Evolutionary conservation across 2,329 filamentous ascomycete genomes (phyloP).

Genomic region (Fulvia fulva): DNA sequence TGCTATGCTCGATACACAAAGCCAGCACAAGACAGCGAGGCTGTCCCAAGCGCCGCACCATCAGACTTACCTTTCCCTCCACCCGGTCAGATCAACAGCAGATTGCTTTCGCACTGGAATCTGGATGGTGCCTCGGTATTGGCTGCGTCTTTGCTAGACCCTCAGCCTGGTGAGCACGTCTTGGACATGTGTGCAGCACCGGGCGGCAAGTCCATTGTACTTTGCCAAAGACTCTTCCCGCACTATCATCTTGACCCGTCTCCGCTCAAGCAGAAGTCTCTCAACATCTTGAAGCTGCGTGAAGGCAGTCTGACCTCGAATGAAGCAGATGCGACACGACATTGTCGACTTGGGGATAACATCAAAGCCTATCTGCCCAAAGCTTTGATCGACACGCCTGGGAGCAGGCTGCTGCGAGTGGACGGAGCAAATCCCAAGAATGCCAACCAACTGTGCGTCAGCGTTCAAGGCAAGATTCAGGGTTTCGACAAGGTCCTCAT

Average conservation of each 20-base stretch:
- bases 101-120: constrained; percentile 30
- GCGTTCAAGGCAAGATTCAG: constrained; percentile 29
- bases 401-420: constrained; percentile 22
- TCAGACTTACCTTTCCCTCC: constrained; percentile 21
- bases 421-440: constrained; percentile 22
- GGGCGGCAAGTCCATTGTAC: constrained; percentile 35
- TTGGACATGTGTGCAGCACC: constrained; percentile 42
- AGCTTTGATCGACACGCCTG: constrained; percentile 14
- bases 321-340: constrained; percentile 33
- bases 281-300: constrained; percentile 4
- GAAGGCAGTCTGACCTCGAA: constrained; percentile 38
- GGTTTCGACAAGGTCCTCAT: constrained; percentile 41
- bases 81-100: constrained; percentile 10
- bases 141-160: constrained; percentile 33
- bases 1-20: constrained; percentile 11
- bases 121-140: constrained; percentile 35
- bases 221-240: constrained; percentile 34
- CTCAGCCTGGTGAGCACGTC: constrained; percentile 36
- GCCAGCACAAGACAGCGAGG: neutral
- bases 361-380: constrained; percentile 25
- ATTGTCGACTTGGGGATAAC: constrained; percentile 32
- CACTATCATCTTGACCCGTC: constrained; percentile 17
- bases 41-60: neutral
- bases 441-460: constrained; percentile 26
- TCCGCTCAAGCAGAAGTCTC: constrained; percentile 14